Percentiles rank a stretch among this genome's conserved stretches.
Conservation (phyloP, 2,329 filamentous ascomycete genomes). For the Trichoderma asperellum region DNA sequence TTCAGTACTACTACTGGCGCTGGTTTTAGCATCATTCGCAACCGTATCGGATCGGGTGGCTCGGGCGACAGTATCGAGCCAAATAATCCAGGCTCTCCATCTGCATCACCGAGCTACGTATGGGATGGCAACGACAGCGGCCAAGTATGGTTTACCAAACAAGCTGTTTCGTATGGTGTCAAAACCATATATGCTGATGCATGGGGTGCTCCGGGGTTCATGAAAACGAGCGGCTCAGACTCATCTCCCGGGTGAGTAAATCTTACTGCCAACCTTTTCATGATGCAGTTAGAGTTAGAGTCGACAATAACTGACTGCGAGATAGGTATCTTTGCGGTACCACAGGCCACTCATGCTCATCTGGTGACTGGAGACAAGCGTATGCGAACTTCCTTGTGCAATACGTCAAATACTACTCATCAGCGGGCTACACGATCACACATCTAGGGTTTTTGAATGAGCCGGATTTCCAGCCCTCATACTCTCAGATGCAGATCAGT, state of each 20-base stretch:
- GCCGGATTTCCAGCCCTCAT: constrained; percentile 6
- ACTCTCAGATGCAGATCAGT: constrained; percentile 22
- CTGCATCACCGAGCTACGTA: constrained; percentile 1
- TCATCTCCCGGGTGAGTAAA: constrained; percentile 8
- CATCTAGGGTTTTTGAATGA: constrained; percentile 20
- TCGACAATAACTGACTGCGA: background rate
- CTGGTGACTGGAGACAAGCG: constrained; percentile 18
- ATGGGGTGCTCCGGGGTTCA: constrained; percentile 20
- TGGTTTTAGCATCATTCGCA: constrained; percentile 16
- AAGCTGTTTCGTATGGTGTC: constrained; percentile 16
- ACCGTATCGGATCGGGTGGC: constrained; percentile 20
- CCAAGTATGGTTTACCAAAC: constrained; percentile 12
- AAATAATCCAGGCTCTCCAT: constrained; percentile 13
- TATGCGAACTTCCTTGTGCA: constrained; percentile 22
- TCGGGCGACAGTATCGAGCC: constrained; percentile 17
- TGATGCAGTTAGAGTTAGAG: no score
- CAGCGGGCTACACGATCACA: constrained; percentile 14
- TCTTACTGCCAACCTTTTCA: background rate
- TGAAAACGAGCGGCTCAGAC: constrained; percentile 20
- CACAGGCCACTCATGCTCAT: constrained; percentile 14
- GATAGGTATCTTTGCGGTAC: constrained; percentile 8
- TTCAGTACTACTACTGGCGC: constrained; percentile 18
- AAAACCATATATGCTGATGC: constrained; percentile 12
- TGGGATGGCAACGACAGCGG: constrained; percentile 18
- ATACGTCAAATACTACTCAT: constrained; percentile 15